Percentiles rank a stretch among this genome's conserved stretches.
phyloP scores from a whole-genome alignment of 1,139 yeast species.

The Meyerozyma sp. region DNA sequence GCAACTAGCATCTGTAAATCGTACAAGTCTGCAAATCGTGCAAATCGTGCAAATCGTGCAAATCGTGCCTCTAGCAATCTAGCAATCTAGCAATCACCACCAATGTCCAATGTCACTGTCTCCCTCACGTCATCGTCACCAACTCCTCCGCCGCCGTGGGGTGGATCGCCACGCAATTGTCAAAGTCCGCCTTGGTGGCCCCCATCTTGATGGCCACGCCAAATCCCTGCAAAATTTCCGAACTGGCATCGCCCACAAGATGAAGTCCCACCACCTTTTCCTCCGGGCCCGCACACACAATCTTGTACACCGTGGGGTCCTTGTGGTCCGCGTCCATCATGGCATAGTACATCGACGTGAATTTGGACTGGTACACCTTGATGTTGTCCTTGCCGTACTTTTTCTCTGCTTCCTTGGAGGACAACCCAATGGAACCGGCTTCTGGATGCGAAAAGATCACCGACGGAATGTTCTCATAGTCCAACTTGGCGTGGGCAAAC shows the following conservation, averaged over 20 bases:
- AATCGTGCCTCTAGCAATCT: too few relatives aligned
- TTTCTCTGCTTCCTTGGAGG: slow-evolving; percentile 69
- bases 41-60: too few relatives aligned
- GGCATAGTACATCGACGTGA: slow-evolving; percentile 91
- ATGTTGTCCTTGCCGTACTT: slow-evolving; percentile 77
- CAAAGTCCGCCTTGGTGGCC: slow-evolving; percentile 93
- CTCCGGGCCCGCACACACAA: slow-evolving; percentile 69
- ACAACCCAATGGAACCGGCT: slow-evolving; percentile 87
- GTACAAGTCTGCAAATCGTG: too few relatives aligned
- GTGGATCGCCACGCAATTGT: slow-evolving; percentile 93
- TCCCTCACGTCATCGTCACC: slow-evolving; percentile 75
- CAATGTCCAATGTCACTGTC: too few relatives aligned
- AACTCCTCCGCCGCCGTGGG: slow-evolving; percentile 98
- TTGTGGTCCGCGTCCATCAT: slow-evolving; percentile 65
- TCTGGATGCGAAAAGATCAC: slow-evolving; percentile 96
- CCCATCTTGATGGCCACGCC: slow-evolving; percentile 98
- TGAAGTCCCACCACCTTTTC: slow-evolving; percentile 96
- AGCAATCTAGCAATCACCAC: too few relatives aligned
- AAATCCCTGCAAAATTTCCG: slow-evolving; percentile 95
- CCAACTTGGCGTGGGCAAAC: slow-evolving; percentile 68
- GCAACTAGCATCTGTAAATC: too few relatives aligned
- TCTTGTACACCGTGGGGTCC: slow-evolving; percentile 82
- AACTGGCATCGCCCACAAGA: slow-evolving; percentile 81
- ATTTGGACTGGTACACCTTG: slow-evolving; percentile 76
- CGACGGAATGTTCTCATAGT: slow-evolving; percentile 81